A percentile compares a stretch with the other conserved stretches of the same genome.
Evolutionary conservation across 306 rosid genomes (phyloP).

Genomic region (Glycine soja): DNA sequence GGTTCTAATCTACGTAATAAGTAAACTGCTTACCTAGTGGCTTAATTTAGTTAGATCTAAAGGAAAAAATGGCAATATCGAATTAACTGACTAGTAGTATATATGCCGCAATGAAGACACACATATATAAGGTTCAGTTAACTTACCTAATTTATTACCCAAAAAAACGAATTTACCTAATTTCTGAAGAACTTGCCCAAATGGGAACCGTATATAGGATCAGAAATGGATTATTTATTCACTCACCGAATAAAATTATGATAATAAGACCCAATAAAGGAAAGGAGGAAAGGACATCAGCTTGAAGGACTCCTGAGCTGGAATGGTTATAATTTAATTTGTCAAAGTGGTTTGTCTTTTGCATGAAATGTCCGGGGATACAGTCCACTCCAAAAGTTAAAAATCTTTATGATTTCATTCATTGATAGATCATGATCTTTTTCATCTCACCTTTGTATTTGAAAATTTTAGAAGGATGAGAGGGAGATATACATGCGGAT

Average conservation of each 20-base stretch:
- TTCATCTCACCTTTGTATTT: constrained; percentile 8
- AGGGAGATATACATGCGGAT: constrained; percentile 28
- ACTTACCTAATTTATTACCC: constrained; percentile 11
- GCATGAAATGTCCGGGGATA: constrained; percentile 40
- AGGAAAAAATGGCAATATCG: background rate
- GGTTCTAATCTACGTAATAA: background rate
- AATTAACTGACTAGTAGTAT: background rate
- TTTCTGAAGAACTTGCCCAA: constrained; percentile 20
- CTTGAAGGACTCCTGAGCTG: constrained; percentile 51
- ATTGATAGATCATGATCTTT: constrained; percentile 73
- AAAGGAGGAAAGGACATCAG: constrained; percentile 11
- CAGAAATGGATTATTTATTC: background rate
- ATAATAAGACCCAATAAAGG: background rate
- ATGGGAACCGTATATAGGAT: constrained; percentile 21
- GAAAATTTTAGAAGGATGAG: constrained; percentile 56
- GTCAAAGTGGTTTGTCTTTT: constrained; percentile 49
- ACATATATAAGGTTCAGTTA: background rate
- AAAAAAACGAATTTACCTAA: constrained; percentile 1
- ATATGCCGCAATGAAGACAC: background rate
- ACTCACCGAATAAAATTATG: background rate
- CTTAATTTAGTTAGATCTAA: background rate
- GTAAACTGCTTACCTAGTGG: background rate
- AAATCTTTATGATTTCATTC: constrained; percentile 59
- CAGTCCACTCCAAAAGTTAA: constrained; percentile 49
- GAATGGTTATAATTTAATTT: constrained; percentile 38